These are phyloP conservation scores for Fusarium sp. DNA, from an alignment of 2,329 filamentous ascomycete genomes.

Conservation along the genomic window DNA sequence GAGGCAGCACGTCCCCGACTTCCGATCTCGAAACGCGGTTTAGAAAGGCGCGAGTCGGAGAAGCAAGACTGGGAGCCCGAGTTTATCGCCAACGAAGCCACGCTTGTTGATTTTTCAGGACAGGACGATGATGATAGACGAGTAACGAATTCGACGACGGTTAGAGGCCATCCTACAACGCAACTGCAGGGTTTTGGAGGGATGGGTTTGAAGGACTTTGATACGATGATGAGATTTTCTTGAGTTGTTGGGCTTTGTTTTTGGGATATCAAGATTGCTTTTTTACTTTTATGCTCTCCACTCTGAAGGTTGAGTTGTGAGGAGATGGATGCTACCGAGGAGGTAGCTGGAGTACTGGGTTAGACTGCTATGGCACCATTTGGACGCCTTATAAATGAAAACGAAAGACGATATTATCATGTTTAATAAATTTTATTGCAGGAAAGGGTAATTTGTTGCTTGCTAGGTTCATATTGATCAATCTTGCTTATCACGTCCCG, in stretches of 20 bases:
- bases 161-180: too few relatives aligned
- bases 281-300: too few relatives aligned
- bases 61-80: constrained; percentile 31
- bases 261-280: too few relatives aligned
- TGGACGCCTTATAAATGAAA: too few relatives aligned
- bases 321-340: too few relatives aligned
- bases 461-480: constrained; percentile 14
- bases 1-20: constrained; percentile 14
- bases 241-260: background rate
- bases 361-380: too few relatives aligned
- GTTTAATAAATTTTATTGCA: too few relatives aligned
- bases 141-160: background rate
- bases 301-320: too few relatives aligned
- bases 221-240: background rate
- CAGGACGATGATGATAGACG: constrained; percentile 12
- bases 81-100: constrained; percentile 35
- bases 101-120: constrained; percentile 36
- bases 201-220: too few relatives aligned
- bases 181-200: too few relatives aligned
- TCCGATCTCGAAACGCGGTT: constrained; percentile 28
- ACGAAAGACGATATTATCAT: too few relatives aligned
- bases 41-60: constrained; percentile 23
- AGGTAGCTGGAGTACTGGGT: too few relatives aligned
- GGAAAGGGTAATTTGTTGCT: constrained; percentile 1
- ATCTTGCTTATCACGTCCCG: background rate